Base-by-base conservation (phyloP, 441 rosid genomes). In the Sinapis alba region DNA sequence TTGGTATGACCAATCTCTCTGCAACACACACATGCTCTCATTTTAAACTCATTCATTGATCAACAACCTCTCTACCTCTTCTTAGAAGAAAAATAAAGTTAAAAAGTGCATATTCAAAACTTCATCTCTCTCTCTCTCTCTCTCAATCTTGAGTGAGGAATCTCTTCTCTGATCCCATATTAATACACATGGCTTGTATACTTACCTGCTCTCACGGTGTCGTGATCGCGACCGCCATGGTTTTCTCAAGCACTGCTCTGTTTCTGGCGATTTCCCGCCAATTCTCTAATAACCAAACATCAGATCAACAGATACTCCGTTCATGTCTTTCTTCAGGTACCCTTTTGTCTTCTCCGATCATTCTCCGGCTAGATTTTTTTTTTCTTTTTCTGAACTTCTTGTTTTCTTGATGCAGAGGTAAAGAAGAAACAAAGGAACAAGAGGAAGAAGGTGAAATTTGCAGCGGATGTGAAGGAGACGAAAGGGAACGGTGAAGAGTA, bases 191-290 rank as follows among this genome's bases (percentile, higher is more conserved):
- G 75, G 20, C 65, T 71, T 57, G 21, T 30, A 58, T 69, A 9
- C 68, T 79, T 0, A 69, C 81, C 71, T 78, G 77, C 41, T 88
- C 97, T 21, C 87, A 87, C 32, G 84, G 87, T 9, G 68, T 93
- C 26, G 89, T 91, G 16, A 68, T 93, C n/a, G 97, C 91, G 5
- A 86, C 97, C 0, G 94, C 94, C 69, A 89, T 93, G 90, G 87
- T 85, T 3, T 89, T 93, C 71, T 91, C 98, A 34, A 85, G 78
- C 73, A 89, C 98, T 26, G 81, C 87, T 13, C 77, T 89, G 47
- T 86, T 83, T 70, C 87, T 91, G 1, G 83, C 94, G 7, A 80
- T 89, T 51, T 87, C 90, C 62, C 84, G 85, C 81, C 85, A 83
- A 11, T 75, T 79, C 60, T 79, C 79, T 36, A 84, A 65, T 27